Percentiles rank a stretch among this genome's conserved stretches.
phyloP scores from a whole-genome alignment of 768 basidiomycete species.

The Collybia nuda region DNA sequence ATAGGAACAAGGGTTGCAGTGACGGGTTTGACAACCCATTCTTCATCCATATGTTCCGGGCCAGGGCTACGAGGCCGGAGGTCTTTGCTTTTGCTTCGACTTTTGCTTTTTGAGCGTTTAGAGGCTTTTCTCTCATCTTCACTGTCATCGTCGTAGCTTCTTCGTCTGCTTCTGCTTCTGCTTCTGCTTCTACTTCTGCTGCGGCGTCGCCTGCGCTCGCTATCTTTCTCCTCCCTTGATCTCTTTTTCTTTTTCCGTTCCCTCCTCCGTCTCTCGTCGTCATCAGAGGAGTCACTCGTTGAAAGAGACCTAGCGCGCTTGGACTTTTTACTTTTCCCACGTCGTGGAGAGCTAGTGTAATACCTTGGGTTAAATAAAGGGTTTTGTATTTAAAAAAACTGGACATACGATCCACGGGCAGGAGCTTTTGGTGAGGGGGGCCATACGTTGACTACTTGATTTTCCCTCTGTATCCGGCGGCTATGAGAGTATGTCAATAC shows the following conservation, averaged over 20 bases:
- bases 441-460: constrained; percentile 65
- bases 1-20: constrained; percentile 19
- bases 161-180: constrained; percentile 26
- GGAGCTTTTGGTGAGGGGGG: constrained; percentile 77
- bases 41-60: constrained; percentile 34
- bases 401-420: constrained; percentile 53
- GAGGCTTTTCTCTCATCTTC: constrained; percentile 34
- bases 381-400: background rate
- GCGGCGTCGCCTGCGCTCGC: constrained; percentile 36
- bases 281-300: constrained; percentile 48
- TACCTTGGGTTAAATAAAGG: background rate
- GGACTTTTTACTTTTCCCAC: constrained; percentile 54
- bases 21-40: constrained; percentile 66
- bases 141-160: constrained; percentile 32
- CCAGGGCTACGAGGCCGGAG: constrained; percentile 26
- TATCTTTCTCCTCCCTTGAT: constrained; percentile 43
- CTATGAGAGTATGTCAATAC: constrained; percentile 3
- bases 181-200: constrained; percentile 32
- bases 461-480: constrained; percentile 74
- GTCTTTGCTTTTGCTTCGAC: constrained; percentile 30
- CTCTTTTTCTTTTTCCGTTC: constrained; percentile 65
- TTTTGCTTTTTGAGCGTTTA: constrained; percentile 17
- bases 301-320: constrained; percentile 59
- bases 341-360: constrained; percentile 53
- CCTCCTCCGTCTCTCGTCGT: constrained; percentile 57